A percentile compares a stretch with the other conserved stretches of the same genome.
phyloP scores from a whole-genome alignment of 805 yeast genomes.

The Danielia reshetovae region DNA sequence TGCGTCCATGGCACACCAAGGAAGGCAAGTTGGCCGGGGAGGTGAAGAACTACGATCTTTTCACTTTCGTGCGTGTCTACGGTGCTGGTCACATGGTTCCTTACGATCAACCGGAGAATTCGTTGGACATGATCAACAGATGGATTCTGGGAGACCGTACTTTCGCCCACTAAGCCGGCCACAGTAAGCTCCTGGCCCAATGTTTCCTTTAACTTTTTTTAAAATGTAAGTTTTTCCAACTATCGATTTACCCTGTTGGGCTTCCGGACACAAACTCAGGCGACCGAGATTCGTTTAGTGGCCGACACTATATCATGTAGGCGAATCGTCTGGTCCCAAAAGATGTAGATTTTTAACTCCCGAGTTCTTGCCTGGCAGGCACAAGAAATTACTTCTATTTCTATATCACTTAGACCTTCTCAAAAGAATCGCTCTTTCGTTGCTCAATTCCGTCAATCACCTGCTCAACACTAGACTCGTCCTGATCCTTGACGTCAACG shows the following conservation, averaged over 20 bases:
- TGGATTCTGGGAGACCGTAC: constrained; percentile 21
- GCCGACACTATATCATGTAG: no score
- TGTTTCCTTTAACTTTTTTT: background rate
- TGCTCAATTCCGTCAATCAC: background rate
- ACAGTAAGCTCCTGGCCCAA: background rate
- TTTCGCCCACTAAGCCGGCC: constrained; percentile 2
- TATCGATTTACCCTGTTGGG: no score
- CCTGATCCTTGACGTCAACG: constrained; percentile 15
- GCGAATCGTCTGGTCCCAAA: no score
- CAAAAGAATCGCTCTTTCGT: background rate
- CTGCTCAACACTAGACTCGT: constrained; percentile 1
- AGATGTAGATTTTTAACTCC: no score
- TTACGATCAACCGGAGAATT: constrained; percentile 19
- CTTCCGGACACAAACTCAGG: no score
- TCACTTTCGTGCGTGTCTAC: constrained; percentile 23
- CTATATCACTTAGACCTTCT: background rate
- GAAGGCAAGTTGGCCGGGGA: constrained; percentile 33
- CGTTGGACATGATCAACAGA: constrained; percentile 23
- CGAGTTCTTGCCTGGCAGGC: no score
- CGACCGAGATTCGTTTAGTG: no score
- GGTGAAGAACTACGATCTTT: constrained; percentile 27
- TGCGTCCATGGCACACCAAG: constrained; percentile 18
- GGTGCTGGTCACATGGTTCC: constrained; percentile 28
- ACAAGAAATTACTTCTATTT: no score
- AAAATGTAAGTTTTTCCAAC: background rate